These are phyloP conservation scores for Neurospora crassa DNA, from an alignment of 2,329 filamentous ascomycete genomes.

Conservation along the genomic window DNA sequence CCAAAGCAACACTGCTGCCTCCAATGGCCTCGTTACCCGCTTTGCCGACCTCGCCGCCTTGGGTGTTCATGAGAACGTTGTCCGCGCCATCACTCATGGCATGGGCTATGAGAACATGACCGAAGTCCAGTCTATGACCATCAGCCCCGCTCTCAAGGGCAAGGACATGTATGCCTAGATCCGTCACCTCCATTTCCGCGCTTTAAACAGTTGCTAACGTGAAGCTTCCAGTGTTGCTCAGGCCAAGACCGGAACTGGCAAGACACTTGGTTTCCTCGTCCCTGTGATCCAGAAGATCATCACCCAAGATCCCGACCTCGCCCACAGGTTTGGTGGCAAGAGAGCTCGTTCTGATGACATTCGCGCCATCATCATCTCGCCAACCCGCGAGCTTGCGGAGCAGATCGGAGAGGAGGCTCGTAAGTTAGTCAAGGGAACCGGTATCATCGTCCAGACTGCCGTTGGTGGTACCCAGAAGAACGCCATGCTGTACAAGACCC, in stretches of 20 bases:
- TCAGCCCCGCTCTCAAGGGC: conserved; percentile 69
- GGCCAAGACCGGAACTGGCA: conserved; percentile 94
- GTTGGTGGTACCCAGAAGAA: conserved; percentile 84
- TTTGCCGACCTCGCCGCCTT: conserved; percentile 36
- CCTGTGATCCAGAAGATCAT: conserved; percentile 77
- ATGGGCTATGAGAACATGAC: conserved; percentile 85
- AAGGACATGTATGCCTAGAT: conserved; percentile 61
- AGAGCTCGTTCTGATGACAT: conserved; percentile 46
- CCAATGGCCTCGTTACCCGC: conserved; percentile 22
- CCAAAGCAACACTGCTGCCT: conserved; percentile 10
- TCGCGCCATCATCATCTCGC: conserved; percentile 63
- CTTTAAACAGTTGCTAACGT: not conserved
- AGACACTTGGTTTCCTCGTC: conserved; percentile 87
- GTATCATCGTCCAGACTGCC: conserved; percentile 61
- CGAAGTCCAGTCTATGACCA: conserved; percentile 78
- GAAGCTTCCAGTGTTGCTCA: conserved; percentile 60
- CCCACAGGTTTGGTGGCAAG: conserved; percentile 18
- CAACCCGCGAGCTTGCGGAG: conserved; percentile 71
- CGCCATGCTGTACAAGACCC: conserved; percentile 56
- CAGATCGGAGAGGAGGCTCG: conserved; percentile 74
- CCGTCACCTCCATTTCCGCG: not conserved
- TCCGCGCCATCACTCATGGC: conserved; percentile 57
- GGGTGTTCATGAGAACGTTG: conserved; percentile 53
- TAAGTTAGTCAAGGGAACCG: conserved; percentile 55
- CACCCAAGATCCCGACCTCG: conserved; percentile 50